Evolutionary conservation across 2,329 filamentous ascomycete genomes (phyloP), one percentile per base, ranked within the genome.

Genomic region (Bipolaris gigantea): DNA sequence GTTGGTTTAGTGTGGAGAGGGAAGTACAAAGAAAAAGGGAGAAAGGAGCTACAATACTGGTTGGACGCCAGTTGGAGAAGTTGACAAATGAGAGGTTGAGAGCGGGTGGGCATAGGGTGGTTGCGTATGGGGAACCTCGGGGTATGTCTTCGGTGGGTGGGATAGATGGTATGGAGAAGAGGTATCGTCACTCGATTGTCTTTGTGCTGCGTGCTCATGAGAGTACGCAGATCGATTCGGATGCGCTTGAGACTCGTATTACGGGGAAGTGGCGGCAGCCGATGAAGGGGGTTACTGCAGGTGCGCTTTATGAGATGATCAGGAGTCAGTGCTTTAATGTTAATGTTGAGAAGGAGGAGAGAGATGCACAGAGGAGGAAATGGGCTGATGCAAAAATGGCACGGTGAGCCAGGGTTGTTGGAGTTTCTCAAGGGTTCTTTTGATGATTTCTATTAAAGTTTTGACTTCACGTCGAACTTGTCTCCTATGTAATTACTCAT

Each of bases 131-230:
- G 1, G 25, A 19, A 32, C 53, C 39, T 5, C 48, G 16, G n/a
- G 40, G 11, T 8, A 5, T 3, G 19, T 23, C 16, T 7, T 3
- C 25, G 11, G 8, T 8, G 11, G 3, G 2, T 46, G 16, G 15
- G 13, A 3, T 13, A 35, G 34, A n/a, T 27, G n/a, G 1, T 30
- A 1, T 5, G 8, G 35, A 13, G n/a, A 18, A 21, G 55, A 25
- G 57, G 11, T 74, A 75, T 43, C 57, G 73, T 13, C 71, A 66
- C 51, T 71, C 67, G 3, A 71, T 75, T 18, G 72, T 75, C 0
- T 74, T 74, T 48, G 71, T 75, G 5, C 56, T 75, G 11, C 58
- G 73, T 3, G 71, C 72, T 4, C 65, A 73, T 53, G 66, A 70
- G 19, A 60, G 61, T 1, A 56, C 67, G 0, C 9, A 64, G 0